Evolutionary conservation across 78 protist genomes (phyloP), one percentile per base, ranked within the genome.

Genomic region (Ministeria vibrans): DNA sequence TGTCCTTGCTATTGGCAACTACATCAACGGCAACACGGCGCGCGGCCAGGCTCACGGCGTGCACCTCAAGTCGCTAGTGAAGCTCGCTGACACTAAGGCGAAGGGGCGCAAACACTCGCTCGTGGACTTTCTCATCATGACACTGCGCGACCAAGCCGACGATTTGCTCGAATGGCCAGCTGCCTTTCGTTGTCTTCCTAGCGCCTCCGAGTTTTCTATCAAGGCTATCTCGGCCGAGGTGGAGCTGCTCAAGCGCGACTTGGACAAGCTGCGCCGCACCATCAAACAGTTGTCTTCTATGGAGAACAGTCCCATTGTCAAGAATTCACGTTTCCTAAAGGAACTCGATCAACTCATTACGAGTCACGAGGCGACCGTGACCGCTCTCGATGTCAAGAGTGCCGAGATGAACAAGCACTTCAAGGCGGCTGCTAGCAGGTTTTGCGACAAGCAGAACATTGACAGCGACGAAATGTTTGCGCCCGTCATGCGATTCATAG

Each of bases 1-100:
- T 5, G 70, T 83, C 74, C 69, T 83, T 30, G 80, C 87, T 1
- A 61, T 83, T 20, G 87, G 87, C 71, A 83, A 83, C 82, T 78
- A 73, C 69, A 0, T 75, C 39, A 83, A 83, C 82, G 79, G 83
- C 46, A 0, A 9, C 53, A 72, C 77, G 46, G 49, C 70, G 55
- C 39, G 49, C 32, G 87, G 87, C 32, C 82, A 78, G 22, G 81
- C 78, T 6, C 45, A 46, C 64, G 87, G 83, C 5, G 63, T 83
- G 75, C 42, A 69, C 46, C 79, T 83, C 46, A 59, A 84, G 43
- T 39, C 75, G 23, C 80, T 84, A 42, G 38, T 45, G 64, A 83
- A 83, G 55, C 42, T 83, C 43, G 62, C 68, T 36, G 87, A 83
- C 63, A 51, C 72, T 5, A 61, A 63, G 76, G 62, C 30, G 23